Evolutionary conservation across 495 filamentous ascomycete genomes (phyloP).

Genomic region (Xylaria telfairii): DNA sequence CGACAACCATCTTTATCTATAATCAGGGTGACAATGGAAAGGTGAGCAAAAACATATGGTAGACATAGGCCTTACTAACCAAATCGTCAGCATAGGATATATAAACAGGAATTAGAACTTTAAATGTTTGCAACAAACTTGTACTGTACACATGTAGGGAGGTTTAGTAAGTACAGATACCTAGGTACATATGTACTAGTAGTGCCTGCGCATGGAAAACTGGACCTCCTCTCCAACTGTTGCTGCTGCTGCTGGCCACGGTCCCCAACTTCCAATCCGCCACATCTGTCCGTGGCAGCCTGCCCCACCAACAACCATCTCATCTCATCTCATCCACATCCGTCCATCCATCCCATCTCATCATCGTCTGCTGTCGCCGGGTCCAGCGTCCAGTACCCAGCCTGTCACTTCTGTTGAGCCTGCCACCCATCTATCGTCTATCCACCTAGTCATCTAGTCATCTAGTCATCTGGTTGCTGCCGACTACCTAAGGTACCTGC

Average conservation of each 20-base stretch:
- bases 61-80: too few relatives aligned
- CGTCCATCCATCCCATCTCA: conserved; percentile 7
- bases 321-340: too few relatives aligned
- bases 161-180: too few relatives aligned
- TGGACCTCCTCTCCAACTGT: background rate
- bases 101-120: too few relatives aligned
- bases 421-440: background rate
- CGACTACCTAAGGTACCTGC: too few relatives aligned
- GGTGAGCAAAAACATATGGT: too few relatives aligned
- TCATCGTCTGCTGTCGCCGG: conserved; percentile 1
- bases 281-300: background rate
- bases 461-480: background rate
- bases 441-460: too few relatives aligned
- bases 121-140: too few relatives aligned
- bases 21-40: too few relatives aligned
- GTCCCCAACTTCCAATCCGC: background rate
- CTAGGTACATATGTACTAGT: background rate
- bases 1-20: too few relatives aligned
- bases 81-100: too few relatives aligned
- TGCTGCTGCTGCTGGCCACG: background rate
- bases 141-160: too few relatives aligned
- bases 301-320: conserved; percentile 16
- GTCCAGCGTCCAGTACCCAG: background rate
- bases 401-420: background rate
- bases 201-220: background rate